phyloP scores from a whole-genome alignment of 1,139 yeast genomes.

The Fermentozyma sake region DNA sequence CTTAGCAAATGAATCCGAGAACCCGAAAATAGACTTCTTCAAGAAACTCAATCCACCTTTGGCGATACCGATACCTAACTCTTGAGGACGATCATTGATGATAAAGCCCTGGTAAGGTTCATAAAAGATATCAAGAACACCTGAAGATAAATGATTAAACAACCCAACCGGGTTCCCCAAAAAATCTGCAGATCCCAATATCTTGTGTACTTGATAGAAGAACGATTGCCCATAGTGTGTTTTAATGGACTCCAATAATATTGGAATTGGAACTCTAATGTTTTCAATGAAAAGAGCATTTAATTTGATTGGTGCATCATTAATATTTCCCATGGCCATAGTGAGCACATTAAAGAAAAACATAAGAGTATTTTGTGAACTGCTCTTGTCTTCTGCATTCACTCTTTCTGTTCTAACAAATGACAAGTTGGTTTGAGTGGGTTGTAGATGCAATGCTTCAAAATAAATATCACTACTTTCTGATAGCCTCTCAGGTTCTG shows the following conservation, averaged over 20 bases:
- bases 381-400: constrained; percentile 52
- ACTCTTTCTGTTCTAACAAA: constrained; percentile 87
- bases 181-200: constrained; percentile 93
- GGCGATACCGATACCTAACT: constrained; percentile 90
- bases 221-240: constrained; percentile 93
- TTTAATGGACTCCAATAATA: constrained; percentile 63
- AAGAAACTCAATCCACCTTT: constrained; percentile 93
- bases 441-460: constrained; percentile 90
- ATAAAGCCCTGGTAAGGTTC: constrained; percentile 97
- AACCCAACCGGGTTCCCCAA: constrained; percentile 96
- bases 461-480: constrained; percentile 77
- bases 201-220: constrained; percentile 86
- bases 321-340: constrained; percentile 95
- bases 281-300: constrained; percentile 88
- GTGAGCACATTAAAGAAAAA: constrained; percentile 82
- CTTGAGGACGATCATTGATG: constrained; percentile 93
- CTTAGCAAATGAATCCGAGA: constrained; percentile 89
- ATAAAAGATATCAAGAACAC: constrained; percentile 92
- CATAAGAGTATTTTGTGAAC: constrained; percentile 62
- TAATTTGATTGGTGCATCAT: constrained; percentile 91
- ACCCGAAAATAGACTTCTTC: constrained; percentile 91
- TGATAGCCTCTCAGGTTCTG: constrained; percentile 62
- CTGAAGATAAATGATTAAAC: constrained; percentile 88
- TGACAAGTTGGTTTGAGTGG: constrained; percentile 81
- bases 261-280: constrained; percentile 78